Evolutionary conservation across 352 stramenopile genomes (phyloP).

Genomic region (Globisporangium okanoganense): DNA sequence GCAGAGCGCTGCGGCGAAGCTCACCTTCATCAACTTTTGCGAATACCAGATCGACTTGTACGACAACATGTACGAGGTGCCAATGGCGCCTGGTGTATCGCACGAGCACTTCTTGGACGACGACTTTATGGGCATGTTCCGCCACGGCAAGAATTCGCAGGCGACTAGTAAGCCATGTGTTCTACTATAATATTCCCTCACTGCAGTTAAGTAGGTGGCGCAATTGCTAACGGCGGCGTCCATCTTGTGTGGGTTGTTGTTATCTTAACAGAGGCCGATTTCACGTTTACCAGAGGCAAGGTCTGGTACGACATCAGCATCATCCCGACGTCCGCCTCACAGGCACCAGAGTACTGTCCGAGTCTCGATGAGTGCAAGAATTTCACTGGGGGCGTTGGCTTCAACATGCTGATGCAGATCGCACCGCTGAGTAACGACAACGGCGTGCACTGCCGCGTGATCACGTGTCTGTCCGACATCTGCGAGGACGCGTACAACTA

Average conservation of each 20-base stretch:
- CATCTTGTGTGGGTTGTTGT: too few relatives aligned
- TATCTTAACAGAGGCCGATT: constrained; percentile 43
- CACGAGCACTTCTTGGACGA: not conserved
- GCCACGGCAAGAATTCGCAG: constrained; percentile 15
- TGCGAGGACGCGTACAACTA: constrained; percentile 62
- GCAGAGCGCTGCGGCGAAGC: constrained; percentile 1
- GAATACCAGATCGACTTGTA: constrained; percentile 16
- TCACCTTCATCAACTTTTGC: constrained; percentile 21
- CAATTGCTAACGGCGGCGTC: too few relatives aligned
- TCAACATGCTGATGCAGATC: constrained; percentile 50
- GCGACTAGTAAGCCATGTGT: too few relatives aligned
- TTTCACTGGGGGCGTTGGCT: constrained; percentile 34
- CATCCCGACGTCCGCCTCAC: constrained; percentile 30
- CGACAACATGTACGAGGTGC: constrained; percentile 12
- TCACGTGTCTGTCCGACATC: constrained; percentile 32
- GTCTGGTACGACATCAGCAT: constrained; percentile 56
- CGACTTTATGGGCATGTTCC: constrained; percentile 21
- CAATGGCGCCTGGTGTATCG: constrained; percentile 3
- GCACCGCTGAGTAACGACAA: constrained; percentile 28
- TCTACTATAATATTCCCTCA: too few relatives aligned
- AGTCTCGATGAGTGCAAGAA: constrained; percentile 35
- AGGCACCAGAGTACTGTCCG: constrained; percentile 30
- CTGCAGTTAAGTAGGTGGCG: too few relatives aligned
- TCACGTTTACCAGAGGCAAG: constrained; percentile 26
- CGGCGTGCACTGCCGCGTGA: constrained; percentile 26